Evolutionary conservation across 2,329 filamentous ascomycete genomes (phyloP), one percentile per base, ranked within the genome.

Genomic region (Ciborinia camelliae): DNA sequence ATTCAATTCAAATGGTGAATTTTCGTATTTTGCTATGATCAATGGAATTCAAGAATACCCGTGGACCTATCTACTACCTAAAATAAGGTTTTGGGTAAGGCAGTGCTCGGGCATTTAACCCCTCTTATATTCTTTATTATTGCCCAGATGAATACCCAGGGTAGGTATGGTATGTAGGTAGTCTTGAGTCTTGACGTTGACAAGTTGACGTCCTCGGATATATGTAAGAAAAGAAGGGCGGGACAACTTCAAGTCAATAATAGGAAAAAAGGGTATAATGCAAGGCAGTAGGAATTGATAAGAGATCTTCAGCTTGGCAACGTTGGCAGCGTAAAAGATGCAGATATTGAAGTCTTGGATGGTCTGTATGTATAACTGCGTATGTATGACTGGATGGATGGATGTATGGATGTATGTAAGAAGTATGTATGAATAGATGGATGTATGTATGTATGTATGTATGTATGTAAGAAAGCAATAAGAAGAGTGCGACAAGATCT

Each of bases 111-210:
- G 30, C 60, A 43, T 45, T 58, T 20, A 23, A 55, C 50, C 60
- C 60, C 50, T 63, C 60, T 63, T 63, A 63, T 60, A 63, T 60
- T 50, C n/a, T 63, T 47, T 41, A 39, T 43, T 47, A 26, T 57
- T n/a, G 55, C n/a, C n/a, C n/a, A n/a, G 26, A 14, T 37, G 18
- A 15, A 9, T 50, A 9, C 15, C 10, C n/a, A n/a, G n/a, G n/a
- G n/a, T n/a, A n/a, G n/a, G n/a, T n/a, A n/a, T n/a, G n/a, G n/a
- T n/a, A n/a, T n/a, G n/a, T n/a, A n/a, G n/a, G n/a, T 26, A 50
- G 47, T 50, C 30, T 35, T 28, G 14, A 15, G 54, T 45, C 39
- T 57, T 37, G 51, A 63, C 39, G 39, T 63, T 47, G 50, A 47
- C 30, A 63, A 28, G 39, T 63, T 47, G 50, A 47, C 30, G n/a